Base-by-base conservation (phyloP, 208 protist species). In the Perkinsela sp. region DNA sequence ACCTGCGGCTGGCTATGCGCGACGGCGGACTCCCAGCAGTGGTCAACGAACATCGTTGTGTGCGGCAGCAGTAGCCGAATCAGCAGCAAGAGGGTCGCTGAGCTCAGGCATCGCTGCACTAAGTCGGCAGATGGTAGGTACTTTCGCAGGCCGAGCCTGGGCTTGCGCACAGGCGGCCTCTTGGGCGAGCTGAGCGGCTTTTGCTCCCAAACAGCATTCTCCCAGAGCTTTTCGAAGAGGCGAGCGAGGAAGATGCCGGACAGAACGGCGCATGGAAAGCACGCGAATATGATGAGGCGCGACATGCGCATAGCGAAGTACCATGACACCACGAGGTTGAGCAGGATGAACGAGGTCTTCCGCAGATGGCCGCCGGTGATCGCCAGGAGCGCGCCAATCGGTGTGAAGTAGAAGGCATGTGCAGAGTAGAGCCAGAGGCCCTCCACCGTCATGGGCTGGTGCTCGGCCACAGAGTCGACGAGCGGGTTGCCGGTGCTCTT, bases 401-500 rank as follows among this genome's bases (percentile, higher is more conserved):
- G 0, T 75, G 74, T 78, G 6, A 68, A 40, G 28, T 72, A 68
- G 72, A 28, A 68, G 31, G 32, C 68, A 16, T 78, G 1, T 69
- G 67, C 30, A 28, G 83, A 71, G 67, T 72, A 77, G 28, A 69
- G 1, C 70, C 6, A 71, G 68, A 76, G 80, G 0, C 74, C 73
- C 1, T 70, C 69, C 31, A 70, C 32, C 32, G 32, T 67, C 0
- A 73, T 67, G 0, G 75, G 67, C 29, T 80, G 69, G 69, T 89
- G 84, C 77, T 89, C 84, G 1, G 82, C 80, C 32, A 89, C 83
- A 48, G 81, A 87, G 70, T 86, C 80, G 30, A 88, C 81, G 66
- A 89, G 80, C 15, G 83, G 81, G 69, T 86, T 86, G 72, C 81
- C 81, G 31, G 81, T 86, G 69, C 73, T 78, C 29, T 80, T 85